A percentile compares a stretch with the other conserved stretches of the same genome.
Evolutionary conservation across 306 rosid genomes (phyloP).

Genomic region (Cucurbita pepo): DNA sequence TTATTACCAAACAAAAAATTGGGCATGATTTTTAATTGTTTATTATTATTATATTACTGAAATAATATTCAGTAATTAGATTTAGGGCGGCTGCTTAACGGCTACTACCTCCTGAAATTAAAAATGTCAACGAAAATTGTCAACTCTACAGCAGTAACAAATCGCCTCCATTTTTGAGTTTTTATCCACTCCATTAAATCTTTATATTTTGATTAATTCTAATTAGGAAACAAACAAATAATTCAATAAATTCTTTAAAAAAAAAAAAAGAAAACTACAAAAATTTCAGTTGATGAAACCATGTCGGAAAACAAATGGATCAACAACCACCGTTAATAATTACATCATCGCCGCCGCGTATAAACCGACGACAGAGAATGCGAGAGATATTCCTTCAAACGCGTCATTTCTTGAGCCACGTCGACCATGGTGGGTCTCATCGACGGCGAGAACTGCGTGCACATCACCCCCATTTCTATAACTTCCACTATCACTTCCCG

Average conservation of each 20-base stretch:
- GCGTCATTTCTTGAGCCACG: conserved; percentile 58
- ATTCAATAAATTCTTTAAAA: too few relatives aligned
- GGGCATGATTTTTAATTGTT: neutral
- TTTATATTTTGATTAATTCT: neutral
- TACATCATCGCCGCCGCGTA: neutral
- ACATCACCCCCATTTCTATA: conserved; percentile 63
- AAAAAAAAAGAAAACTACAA: too few relatives aligned
- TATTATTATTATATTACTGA: neutral
- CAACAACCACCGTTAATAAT: neutral
- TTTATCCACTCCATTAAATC: neutral
- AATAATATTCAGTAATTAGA: neutral
- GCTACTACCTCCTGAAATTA: neutral
- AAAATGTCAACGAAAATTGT: neutral
- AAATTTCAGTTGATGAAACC: neutral
- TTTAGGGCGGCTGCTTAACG: neutral
- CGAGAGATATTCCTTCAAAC: conserved; percentile 50
- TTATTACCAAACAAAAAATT: neutral
- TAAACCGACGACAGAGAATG: conserved; percentile 14
- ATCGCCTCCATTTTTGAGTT: neutral
- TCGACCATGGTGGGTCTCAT: conserved; percentile 71
- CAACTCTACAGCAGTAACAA: neutral
- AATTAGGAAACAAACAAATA: neutral
- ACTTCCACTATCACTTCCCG: conserved; percentile 46
- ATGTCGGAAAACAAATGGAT: neutral
- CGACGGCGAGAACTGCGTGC: conserved; percentile 63